Evolutionary conservation across 1,284 basidiomycete species (phyloP).

Genomic region (Ceratobasidium sp.): DNA sequence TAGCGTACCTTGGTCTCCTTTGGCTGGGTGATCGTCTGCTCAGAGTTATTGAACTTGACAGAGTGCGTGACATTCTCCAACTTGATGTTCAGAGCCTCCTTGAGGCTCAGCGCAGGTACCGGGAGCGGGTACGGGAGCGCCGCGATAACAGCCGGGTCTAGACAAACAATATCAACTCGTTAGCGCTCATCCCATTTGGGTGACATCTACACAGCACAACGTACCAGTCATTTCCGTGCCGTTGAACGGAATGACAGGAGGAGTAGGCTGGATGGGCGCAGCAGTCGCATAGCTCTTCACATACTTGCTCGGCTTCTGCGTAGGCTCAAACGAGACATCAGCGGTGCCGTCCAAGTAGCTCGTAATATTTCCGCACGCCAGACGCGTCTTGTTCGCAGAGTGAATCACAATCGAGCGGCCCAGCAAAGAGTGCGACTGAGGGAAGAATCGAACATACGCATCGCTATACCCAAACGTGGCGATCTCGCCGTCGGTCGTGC

Average conservation of each 20-base stretch:
- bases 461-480: constrained; percentile 45
- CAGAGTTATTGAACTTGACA: constrained; percentile 20
- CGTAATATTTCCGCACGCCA: constrained; percentile 51
- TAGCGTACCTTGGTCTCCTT: constrained; percentile 19
- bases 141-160: constrained; percentile 21
- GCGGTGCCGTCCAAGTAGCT: constrained; percentile 49
- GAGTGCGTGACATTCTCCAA: constrained; percentile 16
- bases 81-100: constrained; percentile 34
- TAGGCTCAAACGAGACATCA: constrained; percentile 38
- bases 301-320: constrained; percentile 40
- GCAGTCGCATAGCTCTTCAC: constrained; percentile 43
- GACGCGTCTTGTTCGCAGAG: constrained; percentile 46
- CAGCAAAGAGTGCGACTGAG: constrained; percentile 49
- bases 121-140: constrained; percentile 7
- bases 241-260: constrained; percentile 19
- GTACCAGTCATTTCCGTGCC: constrained; percentile 21
- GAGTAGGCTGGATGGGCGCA: constrained; percentile 23
- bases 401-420: constrained; percentile 50
- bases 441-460: constrained; percentile 49
- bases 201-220: not conserved
- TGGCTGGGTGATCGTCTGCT: constrained; percentile 25
- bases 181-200: not conserved
- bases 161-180: not conserved
- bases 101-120: constrained; percentile 1
- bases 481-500: constrained; percentile 41